Base-by-base conservation (phyloP, 2,329 filamentous ascomycete genomes). In the Fusarium goolgardi region DNA sequence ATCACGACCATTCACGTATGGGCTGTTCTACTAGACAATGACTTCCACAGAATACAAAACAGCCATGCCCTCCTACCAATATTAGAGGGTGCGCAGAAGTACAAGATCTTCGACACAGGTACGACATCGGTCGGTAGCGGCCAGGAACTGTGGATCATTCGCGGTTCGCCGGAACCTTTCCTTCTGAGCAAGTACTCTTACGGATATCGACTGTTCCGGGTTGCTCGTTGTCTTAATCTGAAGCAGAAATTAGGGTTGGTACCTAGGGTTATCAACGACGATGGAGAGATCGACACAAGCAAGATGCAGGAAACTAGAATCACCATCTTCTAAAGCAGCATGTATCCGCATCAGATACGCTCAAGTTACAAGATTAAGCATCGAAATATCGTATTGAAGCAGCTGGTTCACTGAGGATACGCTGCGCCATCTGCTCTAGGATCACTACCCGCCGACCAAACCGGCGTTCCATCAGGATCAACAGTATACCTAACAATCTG, bases 391-490 rank as follows among this genome's bases (percentile, higher is more conserved):
- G n/a, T n/a, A n/a, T n/a, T n/a, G n/a, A n/a, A n/a, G n/a, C n/a
- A n/a, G n/a, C n/a, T n/a, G n/a, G n/a, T n/a, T 3, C 72, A 78
- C 67, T 78, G 78, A 35, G 88, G 88, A 76, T 85, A 89, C 10
- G 87, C 88, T 3, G 77, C 87, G 0, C 96, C 95, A 79, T 99
- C 95, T 0, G 92, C 95, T 62, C 96, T 87, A 72, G 88, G 85
- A 82, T 99, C 95, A 77, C 94, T 97, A 1, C 94, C 95, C 0
- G 89, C 95, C 56, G 92, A 96, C 87, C 92, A 98, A 3, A 98
- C 85, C 9, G 87, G 83, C 31, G 85, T 83, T 5, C 88, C 88
- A 43, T 96, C 92, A 0, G 81, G 78, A 69, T 97, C 94, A 27
- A 90, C 82, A 76, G 91, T 90, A 76, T 88, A 88, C 59, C 93